Evolutionary conservation across 2,329 filamentous ascomycete species (phyloP), one percentile per base, ranked within the genome.

Genomic region (Aspergillus sp.): DNA sequence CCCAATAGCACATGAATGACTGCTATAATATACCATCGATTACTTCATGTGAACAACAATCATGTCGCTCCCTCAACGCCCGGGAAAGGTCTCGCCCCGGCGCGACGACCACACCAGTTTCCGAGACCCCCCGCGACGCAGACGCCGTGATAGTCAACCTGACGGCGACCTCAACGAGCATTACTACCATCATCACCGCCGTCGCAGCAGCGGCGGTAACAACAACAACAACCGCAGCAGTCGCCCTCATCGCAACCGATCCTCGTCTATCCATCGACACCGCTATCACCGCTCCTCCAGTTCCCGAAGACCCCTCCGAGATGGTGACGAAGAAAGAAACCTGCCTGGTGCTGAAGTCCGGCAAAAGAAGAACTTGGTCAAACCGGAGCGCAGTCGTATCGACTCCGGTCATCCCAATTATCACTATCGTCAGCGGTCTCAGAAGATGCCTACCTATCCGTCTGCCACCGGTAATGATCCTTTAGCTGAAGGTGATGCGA

Each of bases 381-480:
- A 86, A 51, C 93, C 93, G 1, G 93, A 98, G 70, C 81, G 93
- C 55, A 85, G 85, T 60, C 81, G 86, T 57, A 88, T 94, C 56
- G 86, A 90, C 57, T 82, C 78, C 53, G 86, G 90, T 57, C 89
- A 97, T 64, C 89, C 90, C 9, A 94, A 97, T 66, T 98, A 96
- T 63, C 80, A 96, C 70, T 98, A 98, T 69, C 83, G 88, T 56
- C 86, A 94, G 65, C 90, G 95, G 79, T 89, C 94, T 7, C 86
- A 89, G 59, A 86, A 91, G 54, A 96, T 98, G 89, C 78, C 84
- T 46, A 85, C 89, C 4, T 76, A 88, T 54, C 93, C 94, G 1
- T 97, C 93, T 0, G 86, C 88, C 5, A 97, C 93, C 0, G 93
- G 93, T 50, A 86, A 94, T 57, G 90, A 97, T 58, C 88, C 90